Base-by-base conservation (phyloP, 345 rosid species). In the Turnera subulata region DNA sequence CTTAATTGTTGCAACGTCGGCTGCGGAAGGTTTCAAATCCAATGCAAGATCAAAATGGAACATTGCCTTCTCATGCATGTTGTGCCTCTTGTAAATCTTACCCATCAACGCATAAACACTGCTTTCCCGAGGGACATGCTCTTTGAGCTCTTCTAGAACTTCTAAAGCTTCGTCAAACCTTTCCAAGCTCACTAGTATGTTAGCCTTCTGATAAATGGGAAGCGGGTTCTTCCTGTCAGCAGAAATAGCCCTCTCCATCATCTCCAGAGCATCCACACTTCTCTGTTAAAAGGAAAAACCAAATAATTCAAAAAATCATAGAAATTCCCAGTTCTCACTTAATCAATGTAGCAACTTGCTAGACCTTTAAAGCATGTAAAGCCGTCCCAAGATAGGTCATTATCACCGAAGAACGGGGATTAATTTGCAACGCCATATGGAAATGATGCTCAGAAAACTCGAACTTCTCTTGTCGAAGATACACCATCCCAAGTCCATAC, bases 191-290 rank as follows among this genome's bases (percentile, higher is more conserved):
- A 84, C 78, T 12, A 90, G 90, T 42, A 90, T 82, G 68, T 78
- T 87, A 46, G 97, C 97, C 80, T 93, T 93, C 70, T 93, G 92
- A 72, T 93, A 93, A 96, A 87, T 87, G 26, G 99, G 97, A 73
- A 89, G 96, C 62, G 99, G 97, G 58, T 89, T 93, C 65, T 89
- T 93, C 66, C 78, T 79, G 61, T 93, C 99, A 7, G 99, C 95
- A 69, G 79, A 58, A 63, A 93, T 84, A 24, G 99, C 97, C 62
- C 73, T 75, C 74, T 93, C 95, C 97, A 93, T 87, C 79, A 89
- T 79, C 73, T 75, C 88, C 63, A 93, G 45, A 70, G 95, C 97
- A 78, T 89, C 96, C 58, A 76, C 84, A 64, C 84, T 87, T 76
- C 88, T 93, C 99, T 93, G 80, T 55, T 56, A 60, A 38, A 67